Conservation (phyloP, 2,329 filamentous ascomycete species). For the Diaporthe vaccinii region DNA sequence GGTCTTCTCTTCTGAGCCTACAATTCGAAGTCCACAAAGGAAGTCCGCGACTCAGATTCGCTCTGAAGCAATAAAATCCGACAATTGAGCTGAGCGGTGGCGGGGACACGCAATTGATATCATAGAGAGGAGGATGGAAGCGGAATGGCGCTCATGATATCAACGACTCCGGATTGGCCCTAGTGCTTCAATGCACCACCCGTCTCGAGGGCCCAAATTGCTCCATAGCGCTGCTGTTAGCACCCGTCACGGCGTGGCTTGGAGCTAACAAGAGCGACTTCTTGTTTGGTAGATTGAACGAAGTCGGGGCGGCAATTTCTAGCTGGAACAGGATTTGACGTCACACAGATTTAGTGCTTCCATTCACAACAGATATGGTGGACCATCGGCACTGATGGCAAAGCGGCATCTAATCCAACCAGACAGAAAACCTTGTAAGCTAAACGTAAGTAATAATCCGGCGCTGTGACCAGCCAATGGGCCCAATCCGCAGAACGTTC, state of each 20-base stretch:
- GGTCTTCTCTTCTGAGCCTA: not conserved
- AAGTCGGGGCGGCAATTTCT: not conserved
- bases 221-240: not conserved
- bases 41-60: not conserved
- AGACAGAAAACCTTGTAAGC: too few species aligned
- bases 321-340: not conserved
- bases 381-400: not conserved
- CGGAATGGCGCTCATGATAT: not conserved
- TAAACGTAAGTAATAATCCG: too few species aligned
- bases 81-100: too few species aligned
- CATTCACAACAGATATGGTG: not conserved
- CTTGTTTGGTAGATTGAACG: not conserved
- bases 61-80: not conserved
- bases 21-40: not conserved
- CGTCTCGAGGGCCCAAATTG: not conserved
- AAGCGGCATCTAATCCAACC: too few species aligned
- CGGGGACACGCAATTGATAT: not conserved
- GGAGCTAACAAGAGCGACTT: not conserved
- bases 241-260: not conserved
- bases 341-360: not conserved
- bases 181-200: not conserved
- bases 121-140: not conserved
- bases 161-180: slow-evolving; percentile 15
- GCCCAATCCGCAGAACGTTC: too few species aligned
- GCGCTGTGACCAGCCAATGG: too few species aligned